phyloP scores from a whole-genome alignment of 2,329 filamentous ascomycete species.

The Monilinia fructicola region DNA sequence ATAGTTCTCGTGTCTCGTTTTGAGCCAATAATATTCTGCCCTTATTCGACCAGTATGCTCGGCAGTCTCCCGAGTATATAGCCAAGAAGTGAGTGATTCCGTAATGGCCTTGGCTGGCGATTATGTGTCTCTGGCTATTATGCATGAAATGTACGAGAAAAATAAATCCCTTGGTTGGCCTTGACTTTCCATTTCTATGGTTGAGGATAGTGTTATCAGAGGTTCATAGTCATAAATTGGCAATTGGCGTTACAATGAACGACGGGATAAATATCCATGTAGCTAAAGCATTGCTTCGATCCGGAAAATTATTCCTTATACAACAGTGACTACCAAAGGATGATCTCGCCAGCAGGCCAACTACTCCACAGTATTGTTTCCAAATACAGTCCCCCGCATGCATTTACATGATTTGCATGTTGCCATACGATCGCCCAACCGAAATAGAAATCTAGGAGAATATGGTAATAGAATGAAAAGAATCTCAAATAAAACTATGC shows the following conservation, averaged over 20 bases:
- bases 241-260: not conserved
- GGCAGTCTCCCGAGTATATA: not conserved
- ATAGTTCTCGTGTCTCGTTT: not conserved
- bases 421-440: slow-evolving; percentile 12
- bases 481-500: slow-evolving; percentile 3
- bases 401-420: slow-evolving; percentile 3
- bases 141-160: not conserved
- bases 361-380: slow-evolving; percentile 3
- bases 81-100: not conserved
- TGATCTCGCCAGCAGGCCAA: not conserved
- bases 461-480: slow-evolving; percentile 13
- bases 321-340: not conserved
- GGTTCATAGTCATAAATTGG: not conserved
- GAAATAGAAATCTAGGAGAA: not conserved
- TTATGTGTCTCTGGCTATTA: not conserved
- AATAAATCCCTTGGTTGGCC: not conserved
- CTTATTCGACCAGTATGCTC: not conserved
- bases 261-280: not conserved
- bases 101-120: not conserved
- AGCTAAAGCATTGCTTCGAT: slow-evolving; percentile 2
- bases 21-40: not conserved
- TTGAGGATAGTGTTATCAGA: not conserved
- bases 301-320: not conserved
- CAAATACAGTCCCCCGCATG: not conserved
- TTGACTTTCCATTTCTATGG: not conserved